Evolutionary conservation across 2,329 filamentous ascomycete species (phyloP).

Genomic region (Dothideomycetes sp.): DNA sequence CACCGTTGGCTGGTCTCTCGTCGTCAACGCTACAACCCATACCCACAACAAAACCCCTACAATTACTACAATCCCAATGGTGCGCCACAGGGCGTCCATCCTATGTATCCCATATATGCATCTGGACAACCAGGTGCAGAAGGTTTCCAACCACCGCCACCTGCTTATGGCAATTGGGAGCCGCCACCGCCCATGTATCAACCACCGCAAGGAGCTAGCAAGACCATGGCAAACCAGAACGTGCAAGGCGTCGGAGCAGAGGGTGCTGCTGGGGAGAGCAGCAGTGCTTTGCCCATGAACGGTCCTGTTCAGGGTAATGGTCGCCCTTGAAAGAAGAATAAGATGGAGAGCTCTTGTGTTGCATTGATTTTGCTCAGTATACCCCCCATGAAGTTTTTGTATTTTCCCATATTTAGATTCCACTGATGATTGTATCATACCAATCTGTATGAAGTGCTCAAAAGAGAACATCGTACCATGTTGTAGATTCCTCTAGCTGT

Average conservation of each 20-base stretch:
- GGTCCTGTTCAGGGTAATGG: background rate
- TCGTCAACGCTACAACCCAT: slow-evolving; percentile 10
- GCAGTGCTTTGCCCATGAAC: slow-evolving; percentile 1
- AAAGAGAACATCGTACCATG: too few species aligned
- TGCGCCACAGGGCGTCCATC: slow-evolving; percentile 18
- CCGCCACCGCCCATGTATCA: slow-evolving; percentile 28
- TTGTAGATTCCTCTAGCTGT: too few species aligned
- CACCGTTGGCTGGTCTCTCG: slow-evolving; percentile 44
- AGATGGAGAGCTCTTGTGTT: too few species aligned
- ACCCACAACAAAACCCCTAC: slow-evolving; percentile 11
- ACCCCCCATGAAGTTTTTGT: too few species aligned
- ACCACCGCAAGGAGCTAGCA: slow-evolving; percentile 27
- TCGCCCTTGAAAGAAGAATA: too few species aligned
- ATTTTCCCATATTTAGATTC: too few species aligned
- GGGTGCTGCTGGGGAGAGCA: slow-evolving; percentile 5
- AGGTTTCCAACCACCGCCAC: slow-evolving; percentile 23
- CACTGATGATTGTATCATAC: too few species aligned
- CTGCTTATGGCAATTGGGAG: slow-evolving; percentile 25
- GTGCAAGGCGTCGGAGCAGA: slow-evolving; percentile 9
- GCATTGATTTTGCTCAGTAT: too few species aligned
- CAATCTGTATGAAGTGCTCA: too few species aligned
- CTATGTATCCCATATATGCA: slow-evolving; percentile 14
- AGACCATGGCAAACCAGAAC: slow-evolving; percentile 27
- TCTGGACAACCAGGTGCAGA: slow-evolving; percentile 7
- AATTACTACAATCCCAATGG: slow-evolving; percentile 17